Percentiles rank a stretch among this genome's conserved stretches.
Conservation (phyloP, 306 rosid species). For the Malus asiatica region DNA sequence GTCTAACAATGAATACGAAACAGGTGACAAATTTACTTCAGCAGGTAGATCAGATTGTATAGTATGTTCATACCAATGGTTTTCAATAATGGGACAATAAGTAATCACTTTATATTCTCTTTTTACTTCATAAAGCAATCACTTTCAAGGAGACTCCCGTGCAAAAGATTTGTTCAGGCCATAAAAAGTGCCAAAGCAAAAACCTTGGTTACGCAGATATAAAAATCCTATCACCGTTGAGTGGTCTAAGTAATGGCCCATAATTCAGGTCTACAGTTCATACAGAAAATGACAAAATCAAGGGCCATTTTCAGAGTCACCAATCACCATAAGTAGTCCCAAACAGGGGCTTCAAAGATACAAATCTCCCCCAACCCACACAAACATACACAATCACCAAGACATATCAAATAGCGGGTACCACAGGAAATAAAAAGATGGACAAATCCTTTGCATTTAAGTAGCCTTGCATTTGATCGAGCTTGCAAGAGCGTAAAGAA, state of each 20-base stretch:
- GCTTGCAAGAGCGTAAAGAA: neutral
- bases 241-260: neutral
- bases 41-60: neutral
- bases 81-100: neutral
- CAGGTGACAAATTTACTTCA: neutral
- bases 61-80: neutral
- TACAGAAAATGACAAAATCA: neutral
- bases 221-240: neutral
- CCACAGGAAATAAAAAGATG: neutral
- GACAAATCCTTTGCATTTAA: neutral
- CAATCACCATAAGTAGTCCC: neutral
- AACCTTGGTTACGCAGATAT: neutral
- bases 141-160: neutral
- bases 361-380: neutral
- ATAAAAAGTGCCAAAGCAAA: neutral
- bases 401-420: neutral
- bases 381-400: neutral
- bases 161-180: neutral
- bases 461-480: neutral
- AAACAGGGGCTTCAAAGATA: neutral
- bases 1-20: neutral
- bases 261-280: neutral
- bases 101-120: neutral
- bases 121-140: neutral
- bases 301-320: neutral